Evolutionary conservation across 2,329 filamentous ascomycete genomes (phyloP).

Genomic region (Curvularia sp.): DNA sequence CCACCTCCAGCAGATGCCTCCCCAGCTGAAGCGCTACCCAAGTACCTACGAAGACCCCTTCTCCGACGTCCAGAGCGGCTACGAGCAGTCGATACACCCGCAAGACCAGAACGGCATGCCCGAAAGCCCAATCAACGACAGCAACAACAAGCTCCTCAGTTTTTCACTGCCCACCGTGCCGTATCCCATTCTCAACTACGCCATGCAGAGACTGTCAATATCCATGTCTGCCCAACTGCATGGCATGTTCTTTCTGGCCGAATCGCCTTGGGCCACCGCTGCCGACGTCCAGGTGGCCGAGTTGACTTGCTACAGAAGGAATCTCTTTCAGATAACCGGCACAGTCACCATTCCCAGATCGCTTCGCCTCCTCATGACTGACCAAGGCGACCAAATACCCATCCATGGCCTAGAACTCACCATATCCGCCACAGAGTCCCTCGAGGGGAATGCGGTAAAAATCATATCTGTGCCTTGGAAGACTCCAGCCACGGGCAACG

Average conservation of each 20-base stretch:
- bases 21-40: slow-evolving; percentile 59
- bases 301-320: slow-evolving; percentile 93
- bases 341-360: slow-evolving; percentile 81
- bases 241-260: slow-evolving; percentile 88
- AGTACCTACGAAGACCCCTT: slow-evolving; percentile 60
- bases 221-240: slow-evolving; percentile 78
- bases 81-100: slow-evolving; percentile 55
- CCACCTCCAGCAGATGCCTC: slow-evolving; percentile 52
- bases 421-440: slow-evolving; percentile 92
- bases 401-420: slow-evolving; percentile 84
- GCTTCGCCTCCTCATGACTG: slow-evolving; percentile 80
- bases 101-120: slow-evolving; percentile 55
- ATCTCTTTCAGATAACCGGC: slow-evolving; percentile 94
- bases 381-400: slow-evolving; percentile 82
- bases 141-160: slow-evolving; percentile 65
- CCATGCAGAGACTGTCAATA: slow-evolving; percentile 66
- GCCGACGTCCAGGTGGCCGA: slow-evolving; percentile 68
- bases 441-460: slow-evolving; percentile 89
- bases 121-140: slow-evolving; percentile 66
- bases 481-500: slow-evolving; percentile 81
- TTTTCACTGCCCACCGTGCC: slow-evolving; percentile 59
- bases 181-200: slow-evolving; percentile 71
- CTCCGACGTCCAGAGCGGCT: slow-evolving; percentile 59
- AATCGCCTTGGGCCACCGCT: slow-evolving; percentile 71
- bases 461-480: slow-evolving; percentile 99